Evolutionary conservation across 1,284 basidiomycete species (phyloP).

Genomic region (Apiotrichum montevideense): DNA sequence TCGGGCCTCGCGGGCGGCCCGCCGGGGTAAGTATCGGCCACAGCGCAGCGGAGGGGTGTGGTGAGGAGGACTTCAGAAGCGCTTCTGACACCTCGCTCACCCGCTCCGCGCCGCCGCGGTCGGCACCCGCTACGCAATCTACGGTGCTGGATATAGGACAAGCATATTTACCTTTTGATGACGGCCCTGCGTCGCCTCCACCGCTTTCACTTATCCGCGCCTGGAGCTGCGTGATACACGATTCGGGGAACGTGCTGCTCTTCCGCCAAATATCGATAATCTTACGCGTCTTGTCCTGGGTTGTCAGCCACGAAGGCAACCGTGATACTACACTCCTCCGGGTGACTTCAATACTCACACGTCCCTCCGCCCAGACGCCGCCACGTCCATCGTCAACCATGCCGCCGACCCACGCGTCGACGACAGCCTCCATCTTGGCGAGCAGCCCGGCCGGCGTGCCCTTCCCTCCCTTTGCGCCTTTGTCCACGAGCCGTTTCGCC

Average conservation of each 20-base stretch:
- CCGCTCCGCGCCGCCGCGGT: not conserved
- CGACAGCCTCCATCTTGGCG: constrained; percentile 73
- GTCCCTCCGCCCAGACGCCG: constrained; percentile 57
- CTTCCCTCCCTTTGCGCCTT: constrained; percentile 60
- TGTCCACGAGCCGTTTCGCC: constrained; percentile 62
- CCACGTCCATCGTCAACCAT: constrained; percentile 57
- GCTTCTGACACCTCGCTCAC: not conserved
- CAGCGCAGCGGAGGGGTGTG: too few species aligned
- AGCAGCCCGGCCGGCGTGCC: constrained; percentile 64
- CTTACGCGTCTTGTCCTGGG: constrained; percentile 88
- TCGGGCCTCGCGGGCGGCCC: too few species aligned
- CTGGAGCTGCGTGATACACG: constrained; percentile 33
- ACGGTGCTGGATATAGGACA: not conserved
- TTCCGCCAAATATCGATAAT: constrained; percentile 92
- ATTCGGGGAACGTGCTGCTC: constrained; percentile 70
- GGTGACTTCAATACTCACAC: constrained; percentile 59
- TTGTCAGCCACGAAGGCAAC: constrained; percentile 1
- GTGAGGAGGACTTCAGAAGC: too few species aligned
- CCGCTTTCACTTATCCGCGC: constrained; percentile 2
- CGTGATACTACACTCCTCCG: too few species aligned
- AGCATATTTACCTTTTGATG: constrained; percentile 17
- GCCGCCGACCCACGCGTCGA: constrained; percentile 76
- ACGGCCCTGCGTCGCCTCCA: not conserved
- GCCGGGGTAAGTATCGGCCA: too few species aligned
- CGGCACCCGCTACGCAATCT: not conserved